These are phyloP conservation scores for Apostasia shenzhenica DNA, from an alignment of 106 monocot species.

Conservation along the genomic window DNA sequence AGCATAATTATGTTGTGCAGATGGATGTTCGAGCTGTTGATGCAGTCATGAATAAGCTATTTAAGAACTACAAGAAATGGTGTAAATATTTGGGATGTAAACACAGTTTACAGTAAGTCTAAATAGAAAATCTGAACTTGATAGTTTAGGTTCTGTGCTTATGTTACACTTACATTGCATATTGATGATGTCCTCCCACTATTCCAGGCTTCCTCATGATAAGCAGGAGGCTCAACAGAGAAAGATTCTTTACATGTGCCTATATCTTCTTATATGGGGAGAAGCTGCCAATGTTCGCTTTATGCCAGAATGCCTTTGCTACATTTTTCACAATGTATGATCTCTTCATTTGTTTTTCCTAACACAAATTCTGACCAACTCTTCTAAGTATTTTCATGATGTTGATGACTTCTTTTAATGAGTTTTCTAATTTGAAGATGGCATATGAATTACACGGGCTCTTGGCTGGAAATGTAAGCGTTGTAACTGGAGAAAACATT, in stretches of 20 bases:
- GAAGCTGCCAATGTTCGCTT: conserved; percentile 90
- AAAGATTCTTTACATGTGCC: conserved; percentile 91
- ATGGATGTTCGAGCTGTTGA: conserved; percentile 93
- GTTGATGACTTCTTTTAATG: neutral
- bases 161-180: conserved; percentile 1
- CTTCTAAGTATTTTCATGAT: too few species aligned
- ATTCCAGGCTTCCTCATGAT: conserved; percentile 68
- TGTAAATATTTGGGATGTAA: conserved; percentile 95
- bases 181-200: neutral
- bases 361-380: neutral
- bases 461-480: conserved; percentile 79
- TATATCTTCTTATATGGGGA: conserved; percentile 98
- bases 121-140: too few species aligned
- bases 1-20: conserved; percentile 18
- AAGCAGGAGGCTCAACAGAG: conserved; percentile 82
- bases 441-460: conserved; percentile 91
- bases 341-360: neutral
- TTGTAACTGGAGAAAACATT: conserved; percentile 91
- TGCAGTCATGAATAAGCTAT: conserved; percentile 78
- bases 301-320: conserved; percentile 95
- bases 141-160: too few species aligned
- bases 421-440: conserved; percentile 41
- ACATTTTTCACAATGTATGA: conserved; percentile 94
- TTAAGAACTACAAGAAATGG: conserved; percentile 94
- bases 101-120: conserved; percentile 69